Conservation (phyloP, 2,329 filamentous ascomycete species). For the Colletotrichum lentis region DNA sequence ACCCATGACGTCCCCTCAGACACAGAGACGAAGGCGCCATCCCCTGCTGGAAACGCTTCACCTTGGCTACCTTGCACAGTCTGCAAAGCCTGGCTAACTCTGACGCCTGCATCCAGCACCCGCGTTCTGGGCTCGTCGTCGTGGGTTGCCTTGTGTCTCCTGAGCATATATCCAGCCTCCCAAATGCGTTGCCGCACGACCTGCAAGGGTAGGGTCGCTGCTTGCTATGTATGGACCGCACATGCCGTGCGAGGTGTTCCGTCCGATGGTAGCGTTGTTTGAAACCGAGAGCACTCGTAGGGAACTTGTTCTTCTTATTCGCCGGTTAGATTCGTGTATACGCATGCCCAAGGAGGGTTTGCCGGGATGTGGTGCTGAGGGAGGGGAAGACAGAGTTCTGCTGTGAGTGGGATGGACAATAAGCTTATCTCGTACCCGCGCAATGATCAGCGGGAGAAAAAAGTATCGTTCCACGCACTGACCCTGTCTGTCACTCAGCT, state of each 20-base stretch:
- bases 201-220: slow-evolving; percentile 15
- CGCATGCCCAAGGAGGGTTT: neutral
- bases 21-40: neutral
- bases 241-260: slow-evolving; percentile 15
- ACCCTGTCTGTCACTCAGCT: neutral
- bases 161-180: slow-evolving; percentile 14
- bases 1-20: neutral
- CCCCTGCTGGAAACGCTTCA: slow-evolving; percentile 3
- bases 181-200: slow-evolving; percentile 10
- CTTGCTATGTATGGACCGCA: slow-evolving; percentile 15
- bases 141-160: slow-evolving; percentile 7
- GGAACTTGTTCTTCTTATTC: neutral
- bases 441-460: neutral
- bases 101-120: neutral
- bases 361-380: neutral
- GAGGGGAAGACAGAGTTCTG: neutral
- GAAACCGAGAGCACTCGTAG: slow-evolving; percentile 23
- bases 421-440: neutral
- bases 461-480: neutral
- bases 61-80: slow-evolving; percentile 1
- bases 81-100: slow-evolving; percentile 4
- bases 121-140: too few relatives aligned
- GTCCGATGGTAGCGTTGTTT: slow-evolving; percentile 19
- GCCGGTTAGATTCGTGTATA: neutral
- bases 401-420: neutral